Percentiles rank a stretch among this genome's conserved stretches.
Evolutionary conservation across 1,284 basidiomycete genomes (phyloP).

Genomic region (Schizophyllum commune): DNA sequence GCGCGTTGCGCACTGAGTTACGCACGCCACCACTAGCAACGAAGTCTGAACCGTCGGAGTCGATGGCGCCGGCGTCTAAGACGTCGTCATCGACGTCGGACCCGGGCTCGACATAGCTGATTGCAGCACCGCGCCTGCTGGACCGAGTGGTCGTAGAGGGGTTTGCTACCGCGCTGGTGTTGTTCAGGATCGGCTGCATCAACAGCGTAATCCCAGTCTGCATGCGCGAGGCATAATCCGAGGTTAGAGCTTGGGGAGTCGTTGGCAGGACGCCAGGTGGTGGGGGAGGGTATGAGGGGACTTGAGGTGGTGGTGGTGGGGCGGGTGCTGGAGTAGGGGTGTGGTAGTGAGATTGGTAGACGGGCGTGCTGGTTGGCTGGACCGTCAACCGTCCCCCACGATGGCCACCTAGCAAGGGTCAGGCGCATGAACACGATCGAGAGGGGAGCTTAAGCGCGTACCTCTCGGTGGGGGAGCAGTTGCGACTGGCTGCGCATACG

Average conservation of each 20-base stretch:
- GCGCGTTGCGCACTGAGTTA: slow-evolving; percentile 28
- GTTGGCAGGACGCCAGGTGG: slow-evolving; percentile 50
- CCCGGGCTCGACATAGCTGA: slow-evolving; percentile 86
- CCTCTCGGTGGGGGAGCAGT: background rate
- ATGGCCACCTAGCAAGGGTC: background rate
- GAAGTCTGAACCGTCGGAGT: slow-evolving; percentile 68
- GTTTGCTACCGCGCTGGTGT: slow-evolving; percentile 32
- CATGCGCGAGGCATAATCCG: slow-evolving; percentile 87
- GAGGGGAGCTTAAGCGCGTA: background rate
- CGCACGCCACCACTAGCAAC: slow-evolving; percentile 35
- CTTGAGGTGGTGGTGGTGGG: slow-evolving; percentile 21
- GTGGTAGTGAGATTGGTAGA: background rate
- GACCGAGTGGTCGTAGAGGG: slow-evolving; percentile 37
- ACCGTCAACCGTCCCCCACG: background rate
- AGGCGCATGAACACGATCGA: background rate
- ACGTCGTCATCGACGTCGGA: slow-evolving; percentile 63
- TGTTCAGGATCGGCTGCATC: slow-evolving; percentile 77
- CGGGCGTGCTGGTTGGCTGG: background rate
- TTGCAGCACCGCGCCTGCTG: slow-evolving; percentile 53
- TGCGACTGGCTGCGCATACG: background rate
- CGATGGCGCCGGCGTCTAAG: slow-evolving; percentile 69
- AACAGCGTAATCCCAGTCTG: slow-evolving; percentile 88
- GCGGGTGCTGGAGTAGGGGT: background rate
- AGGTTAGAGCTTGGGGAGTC: slow-evolving; percentile 65
- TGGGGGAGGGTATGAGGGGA: slow-evolving; percentile 23